Evolutionary conservation across 768 basidiomycete genomes (phyloP).

Genomic region (Cantharellus anzutake): DNA sequence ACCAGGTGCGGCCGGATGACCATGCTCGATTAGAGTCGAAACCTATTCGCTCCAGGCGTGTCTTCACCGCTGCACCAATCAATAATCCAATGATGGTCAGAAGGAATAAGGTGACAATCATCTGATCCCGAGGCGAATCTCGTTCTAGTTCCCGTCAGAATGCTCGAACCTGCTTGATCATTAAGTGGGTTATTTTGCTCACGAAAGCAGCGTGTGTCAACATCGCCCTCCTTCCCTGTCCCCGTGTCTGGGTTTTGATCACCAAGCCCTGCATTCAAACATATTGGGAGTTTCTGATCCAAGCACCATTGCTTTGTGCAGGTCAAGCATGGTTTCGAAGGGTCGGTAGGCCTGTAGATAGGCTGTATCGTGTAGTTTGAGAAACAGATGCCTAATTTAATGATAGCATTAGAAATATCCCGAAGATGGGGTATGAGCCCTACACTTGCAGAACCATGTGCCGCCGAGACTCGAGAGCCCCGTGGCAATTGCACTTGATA

Average conservation of each 20-base stretch:
- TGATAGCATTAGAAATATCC: neutral
- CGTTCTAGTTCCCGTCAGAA: conserved; percentile 34
- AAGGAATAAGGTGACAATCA: conserved; percentile 81
- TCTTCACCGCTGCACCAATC: conserved; percentile 68
- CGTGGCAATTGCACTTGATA: too few relatives aligned
- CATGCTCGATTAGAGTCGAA: conserved; percentile 23
- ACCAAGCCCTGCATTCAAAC: conserved; percentile 60
- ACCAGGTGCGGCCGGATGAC: conserved; percentile 51
- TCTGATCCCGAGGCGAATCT: conserved; percentile 87
- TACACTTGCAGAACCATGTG: too few relatives aligned
- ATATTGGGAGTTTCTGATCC: conserved; percentile 76
- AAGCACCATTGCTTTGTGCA: conserved; percentile 94
- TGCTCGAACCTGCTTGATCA: neutral
- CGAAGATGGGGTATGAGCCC: too few relatives aligned
- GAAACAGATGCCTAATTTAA: conserved; percentile 67
- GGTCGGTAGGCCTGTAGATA: conserved; percentile 62
- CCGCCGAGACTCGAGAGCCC: too few relatives aligned
- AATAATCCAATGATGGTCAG: conserved; percentile 74
- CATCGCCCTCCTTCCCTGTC: conserved; percentile 88
- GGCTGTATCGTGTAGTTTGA: conserved; percentile 74
- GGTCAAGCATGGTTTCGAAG: conserved; percentile 76
- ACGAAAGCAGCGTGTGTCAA: conserved; percentile 94
- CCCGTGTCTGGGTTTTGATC: conserved; percentile 84
- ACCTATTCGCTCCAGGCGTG: conserved; percentile 33
- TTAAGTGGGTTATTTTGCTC: conserved; percentile 15